Evolutionary conservation across 345 rosid species (phyloP), one percentile per base, ranked within the genome.

Genomic region (Anastatica hierochuntica): DNA sequence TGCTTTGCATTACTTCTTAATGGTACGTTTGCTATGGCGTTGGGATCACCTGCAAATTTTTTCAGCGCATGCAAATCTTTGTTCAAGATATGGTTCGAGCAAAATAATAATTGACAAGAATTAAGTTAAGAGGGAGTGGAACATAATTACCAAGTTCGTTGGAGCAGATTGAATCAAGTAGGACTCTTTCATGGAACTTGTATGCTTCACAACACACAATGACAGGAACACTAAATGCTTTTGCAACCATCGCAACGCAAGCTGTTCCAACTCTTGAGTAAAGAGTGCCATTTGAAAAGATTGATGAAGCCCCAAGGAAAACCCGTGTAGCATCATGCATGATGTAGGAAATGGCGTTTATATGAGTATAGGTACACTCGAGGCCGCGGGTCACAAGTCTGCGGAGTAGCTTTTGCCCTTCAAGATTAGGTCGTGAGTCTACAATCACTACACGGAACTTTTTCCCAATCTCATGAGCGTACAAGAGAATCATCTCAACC

Each of bases 101-200:
- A 13, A 34, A 21, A n/a, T n/a, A n/a, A n/a, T n/a, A n/a, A n/a
- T n/a, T n/a, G 11, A 18, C 1, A 31, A 30, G 24, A 53, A 21
- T 13, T 5, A 40, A 12, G 15, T 5, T 15, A 2, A 50, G 23
- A 7, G 41, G 1, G 14, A 33, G 14, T 46, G 36, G 2, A 47
- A 14, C 15, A 19, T 7, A 24, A 0, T 46, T 78, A 85, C 90
- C 95, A 61, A 85, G 76, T 66, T 85, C 90, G 45, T 85, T 83
- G 41, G 76, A 75, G 66, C 90, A 85, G 53, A 85, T 78, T 2
- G 95, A 85, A 71, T 85, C 95, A 47, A 85, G 81, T 46, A 82
- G 76, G 49, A 85, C 90, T 77, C 90, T 74, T 68, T 83, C 85
- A 62, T 85, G 90, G 72, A 85, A 85, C 67, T 85, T 85, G 63